Evolutionary conservation across 2,329 filamentous ascomycete species (phyloP).

Genomic region (Fusarium pseudograminearum): DNA sequence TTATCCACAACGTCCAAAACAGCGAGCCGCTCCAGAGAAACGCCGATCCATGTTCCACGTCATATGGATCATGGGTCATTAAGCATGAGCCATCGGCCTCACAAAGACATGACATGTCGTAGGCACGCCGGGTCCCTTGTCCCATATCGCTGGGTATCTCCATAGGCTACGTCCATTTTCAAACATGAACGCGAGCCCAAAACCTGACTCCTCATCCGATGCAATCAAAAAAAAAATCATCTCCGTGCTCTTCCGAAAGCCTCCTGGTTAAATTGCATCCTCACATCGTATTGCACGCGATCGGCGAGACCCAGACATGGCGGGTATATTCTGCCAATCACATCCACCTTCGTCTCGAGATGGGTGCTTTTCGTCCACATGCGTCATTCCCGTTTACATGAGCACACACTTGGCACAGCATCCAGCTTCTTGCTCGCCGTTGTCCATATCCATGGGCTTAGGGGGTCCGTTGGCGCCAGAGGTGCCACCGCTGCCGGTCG

Average conservation of each 20-base stretch:
- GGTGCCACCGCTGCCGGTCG: constrained; percentile 74
- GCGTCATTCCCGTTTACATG: constrained; percentile 71
- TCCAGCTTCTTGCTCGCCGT: constrained; percentile 74
- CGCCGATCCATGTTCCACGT: constrained; percentile 44
- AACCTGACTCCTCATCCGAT: constrained; percentile 56
- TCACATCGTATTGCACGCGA: constrained; percentile 31
- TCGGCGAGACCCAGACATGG: constrained; percentile 25
- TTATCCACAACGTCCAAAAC: constrained; percentile 46
- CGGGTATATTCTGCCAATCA: constrained; percentile 23
- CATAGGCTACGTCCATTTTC: constrained; percentile 41
- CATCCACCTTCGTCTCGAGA: constrained; percentile 23
- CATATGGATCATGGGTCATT: constrained; percentile 44
- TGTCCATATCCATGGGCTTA: constrained; percentile 84
- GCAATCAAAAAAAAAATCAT: constrained; percentile 50
- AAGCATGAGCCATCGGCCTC: constrained; percentile 41
- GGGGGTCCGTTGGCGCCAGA: constrained; percentile 71
- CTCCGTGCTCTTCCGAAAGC: constrained; percentile 38
- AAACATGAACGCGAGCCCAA: constrained; percentile 49
- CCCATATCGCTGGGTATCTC: constrained; percentile 42
- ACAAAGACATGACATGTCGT: constrained; percentile 38
- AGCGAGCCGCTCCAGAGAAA: constrained; percentile 43
- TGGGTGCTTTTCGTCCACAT: constrained; percentile 29
- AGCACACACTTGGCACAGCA: constrained; percentile 90
- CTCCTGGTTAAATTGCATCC: constrained; percentile 36
- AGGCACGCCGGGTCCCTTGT: constrained; percentile 30